Percentiles rank a stretch among this genome's conserved stretches.
Conservation (phyloP, 306 rosid genomes). For the Albizia julibrissin region DNA sequence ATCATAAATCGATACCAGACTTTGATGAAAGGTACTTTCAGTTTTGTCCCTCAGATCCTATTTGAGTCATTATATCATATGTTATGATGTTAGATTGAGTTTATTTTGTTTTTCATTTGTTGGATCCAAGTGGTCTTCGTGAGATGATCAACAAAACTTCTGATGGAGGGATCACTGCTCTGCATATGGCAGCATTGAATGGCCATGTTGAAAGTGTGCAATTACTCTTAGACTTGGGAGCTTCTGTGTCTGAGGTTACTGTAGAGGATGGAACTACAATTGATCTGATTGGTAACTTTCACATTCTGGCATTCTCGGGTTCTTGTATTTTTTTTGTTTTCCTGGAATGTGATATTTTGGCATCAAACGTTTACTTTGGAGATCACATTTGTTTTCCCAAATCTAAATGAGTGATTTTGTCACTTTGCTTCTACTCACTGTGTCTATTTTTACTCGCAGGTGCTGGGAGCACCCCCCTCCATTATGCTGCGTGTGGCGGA, state of each 20-base stretch:
- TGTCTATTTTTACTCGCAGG: slow-evolving; percentile 52
- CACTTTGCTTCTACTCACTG: slow-evolving; percentile 12
- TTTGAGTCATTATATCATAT: slow-evolving; percentile 24
- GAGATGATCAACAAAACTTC: slow-evolving; percentile 73
- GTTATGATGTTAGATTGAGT: slow-evolving; percentile 25
- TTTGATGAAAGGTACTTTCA: slow-evolving; percentile 67
- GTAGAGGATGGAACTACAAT: slow-evolving; percentile 88
- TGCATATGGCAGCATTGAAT: slow-evolving; percentile 96
- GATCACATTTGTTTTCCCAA: neutral
- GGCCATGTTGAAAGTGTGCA: slow-evolving; percentile 86
- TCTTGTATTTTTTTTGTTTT: neutral
- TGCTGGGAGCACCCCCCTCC: slow-evolving; percentile 95
- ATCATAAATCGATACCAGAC: slow-evolving; percentile 51
- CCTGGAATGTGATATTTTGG: neutral
- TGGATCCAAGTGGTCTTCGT: slow-evolving; percentile 56
- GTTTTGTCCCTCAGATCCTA: slow-evolving; percentile 16
- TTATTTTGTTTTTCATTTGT: slow-evolving; percentile 34
- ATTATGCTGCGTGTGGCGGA: slow-evolving; percentile 98
- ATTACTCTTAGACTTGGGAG: slow-evolving; percentile 89
- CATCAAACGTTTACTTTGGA: slow-evolving; percentile 20
- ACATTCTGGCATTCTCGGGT: neutral
- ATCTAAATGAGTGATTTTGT: neutral
- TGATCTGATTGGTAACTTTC: slow-evolving; percentile 75
- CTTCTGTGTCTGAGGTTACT: slow-evolving; percentile 77
- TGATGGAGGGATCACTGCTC: slow-evolving; percentile 96